Percentiles rank a stretch among this genome's conserved stretches.
These are phyloP conservation scores for Fusarium sp. DNA, from an alignment of 2,329 filamentous ascomycete species.

Conservation along the genomic window DNA sequence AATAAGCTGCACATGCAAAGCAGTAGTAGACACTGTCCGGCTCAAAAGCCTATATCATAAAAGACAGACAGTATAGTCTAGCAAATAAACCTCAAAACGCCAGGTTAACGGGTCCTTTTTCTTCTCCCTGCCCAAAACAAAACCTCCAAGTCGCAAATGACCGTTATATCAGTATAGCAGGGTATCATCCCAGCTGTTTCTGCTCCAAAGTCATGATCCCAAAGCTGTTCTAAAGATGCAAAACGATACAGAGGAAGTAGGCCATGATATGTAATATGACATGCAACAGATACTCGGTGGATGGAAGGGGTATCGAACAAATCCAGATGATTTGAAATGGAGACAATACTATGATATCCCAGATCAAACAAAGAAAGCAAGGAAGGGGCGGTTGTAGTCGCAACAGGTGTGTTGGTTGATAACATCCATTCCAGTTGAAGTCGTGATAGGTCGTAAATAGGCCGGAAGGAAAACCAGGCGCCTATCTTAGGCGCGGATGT, in stretches of 20 bases:
- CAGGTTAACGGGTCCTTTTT: constrained; percentile 14
- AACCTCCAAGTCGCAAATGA: constrained; percentile 11
- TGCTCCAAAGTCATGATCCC: constrained; percentile 7
- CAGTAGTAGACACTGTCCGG: constrained; percentile 14
- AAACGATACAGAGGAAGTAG: constrained; percentile 20
- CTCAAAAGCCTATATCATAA: constrained; percentile 33
- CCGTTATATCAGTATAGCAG: constrained; percentile 11
- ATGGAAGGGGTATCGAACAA: constrained; percentile 40
- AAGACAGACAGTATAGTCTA: constrained; percentile 16
- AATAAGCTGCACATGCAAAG: constrained; percentile 20
- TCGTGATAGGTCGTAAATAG: constrained; percentile 43
- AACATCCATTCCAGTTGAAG: constrained; percentile 35
- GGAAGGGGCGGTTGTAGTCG: constrained; percentile 18
- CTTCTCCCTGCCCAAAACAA: constrained; percentile 12
- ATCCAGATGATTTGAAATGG: constrained; percentile 21
- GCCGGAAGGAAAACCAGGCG: constrained; percentile 35
- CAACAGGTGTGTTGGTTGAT: constrained; percentile 31
- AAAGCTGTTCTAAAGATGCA: constrained; percentile 21
- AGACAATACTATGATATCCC: constrained; percentile 31
- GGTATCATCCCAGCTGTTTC: constrained; percentile 6
- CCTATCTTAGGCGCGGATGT: constrained; percentile 31
- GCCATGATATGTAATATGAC: constrained; percentile 12
- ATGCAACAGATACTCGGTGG: constrained; percentile 29
- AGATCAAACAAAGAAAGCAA: constrained; percentile 36
- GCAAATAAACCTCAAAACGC: constrained; percentile 12